Percentiles rank a stretch among this genome's conserved stretches.
Conservation (phyloP, 2,329 filamentous ascomycete genomes). For the Talaromyces sp. region DNA sequence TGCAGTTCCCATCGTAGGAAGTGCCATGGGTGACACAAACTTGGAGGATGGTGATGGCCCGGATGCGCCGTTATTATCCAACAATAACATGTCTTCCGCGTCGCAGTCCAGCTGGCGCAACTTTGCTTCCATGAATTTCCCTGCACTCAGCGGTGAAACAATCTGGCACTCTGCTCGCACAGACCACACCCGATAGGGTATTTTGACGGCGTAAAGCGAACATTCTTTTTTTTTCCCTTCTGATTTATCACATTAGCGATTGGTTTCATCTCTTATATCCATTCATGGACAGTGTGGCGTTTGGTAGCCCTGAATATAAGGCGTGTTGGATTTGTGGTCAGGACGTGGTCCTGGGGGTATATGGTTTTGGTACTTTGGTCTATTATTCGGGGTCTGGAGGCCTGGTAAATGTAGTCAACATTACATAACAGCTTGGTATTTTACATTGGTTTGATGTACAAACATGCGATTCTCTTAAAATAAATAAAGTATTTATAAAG, state of each 20-base stretch:
- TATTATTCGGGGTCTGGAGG: not conserved
- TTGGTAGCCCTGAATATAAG: conserved; percentile 15
- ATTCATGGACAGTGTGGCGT: conserved; percentile 21
- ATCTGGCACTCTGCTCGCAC: conserved; percentile 39
- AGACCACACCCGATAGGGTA: conserved; percentile 32
- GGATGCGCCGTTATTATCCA: conserved; percentile 29
- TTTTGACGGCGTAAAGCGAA: not conserved
- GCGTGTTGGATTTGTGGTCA: conserved; percentile 14
- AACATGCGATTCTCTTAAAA: no score
- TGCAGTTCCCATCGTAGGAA: conserved; percentile 42
- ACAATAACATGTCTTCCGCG: conserved; percentile 22
- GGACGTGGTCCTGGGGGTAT: not conserved
- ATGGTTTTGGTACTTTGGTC: not conserved
- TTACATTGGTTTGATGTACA: not conserved
- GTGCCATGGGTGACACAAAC: conserved; percentile 36
- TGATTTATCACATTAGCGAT: conserved; percentile 28
- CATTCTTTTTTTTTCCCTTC: conserved; percentile 6
- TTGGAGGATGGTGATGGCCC: conserved; percentile 36
- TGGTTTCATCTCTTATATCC: conserved; percentile 13
- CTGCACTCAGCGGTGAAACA: conserved; percentile 42
- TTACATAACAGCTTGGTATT: not conserved
- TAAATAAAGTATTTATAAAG: not conserved
- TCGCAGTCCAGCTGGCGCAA: conserved; percentile 39
- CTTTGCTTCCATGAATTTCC: conserved; percentile 40
- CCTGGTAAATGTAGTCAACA: not conserved